These are phyloP conservation scores for Suillus cothurnatus DNA, from an alignment of 768 basidiomycete genomes.

Conservation along the genomic window DNA sequence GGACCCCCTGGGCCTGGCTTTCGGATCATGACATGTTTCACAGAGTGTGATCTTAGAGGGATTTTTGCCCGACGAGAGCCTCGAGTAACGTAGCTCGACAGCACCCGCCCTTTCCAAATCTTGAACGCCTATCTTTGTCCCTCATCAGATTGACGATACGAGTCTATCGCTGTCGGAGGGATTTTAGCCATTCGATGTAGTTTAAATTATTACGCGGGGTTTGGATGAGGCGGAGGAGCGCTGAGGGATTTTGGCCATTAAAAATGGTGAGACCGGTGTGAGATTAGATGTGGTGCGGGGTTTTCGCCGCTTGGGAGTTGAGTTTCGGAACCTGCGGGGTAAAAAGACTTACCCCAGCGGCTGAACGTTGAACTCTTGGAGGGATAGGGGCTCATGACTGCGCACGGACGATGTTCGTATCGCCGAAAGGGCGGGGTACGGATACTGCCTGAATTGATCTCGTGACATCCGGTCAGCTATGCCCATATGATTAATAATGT, in stretches of 20 bases:
- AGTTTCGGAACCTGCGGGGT: not conserved
- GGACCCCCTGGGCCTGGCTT: not conserved
- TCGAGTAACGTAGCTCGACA: not conserved
- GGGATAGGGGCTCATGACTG: not conserved
- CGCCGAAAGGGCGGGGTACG: not conserved
- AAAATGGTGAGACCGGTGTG: not conserved
- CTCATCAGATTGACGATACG: not conserved
- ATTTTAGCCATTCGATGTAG: slow-evolving; percentile 2
- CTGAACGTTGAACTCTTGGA: not conserved
- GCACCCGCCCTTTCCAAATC: not conserved
- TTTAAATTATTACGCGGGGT: not conserved
- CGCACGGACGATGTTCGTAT: not conserved
- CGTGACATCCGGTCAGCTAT: not conserved
- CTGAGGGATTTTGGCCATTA: not conserved
- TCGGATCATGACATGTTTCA: not conserved
- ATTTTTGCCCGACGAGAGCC: not conserved
- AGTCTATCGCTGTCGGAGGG: not conserved
- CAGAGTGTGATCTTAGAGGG: not conserved
- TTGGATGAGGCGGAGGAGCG: not conserved
- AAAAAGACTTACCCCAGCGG: not conserved
- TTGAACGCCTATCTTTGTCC: not conserved
- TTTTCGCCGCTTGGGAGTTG: not conserved
- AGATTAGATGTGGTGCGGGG: not conserved
- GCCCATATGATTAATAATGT: not conserved
- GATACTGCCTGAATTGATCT: not conserved